A percentile compares a stretch with the other conserved stretches of the same genome.
Conservation (phyloP, 2,329 filamentous ascomycete species). For the Alternaria ventricosa region DNA sequence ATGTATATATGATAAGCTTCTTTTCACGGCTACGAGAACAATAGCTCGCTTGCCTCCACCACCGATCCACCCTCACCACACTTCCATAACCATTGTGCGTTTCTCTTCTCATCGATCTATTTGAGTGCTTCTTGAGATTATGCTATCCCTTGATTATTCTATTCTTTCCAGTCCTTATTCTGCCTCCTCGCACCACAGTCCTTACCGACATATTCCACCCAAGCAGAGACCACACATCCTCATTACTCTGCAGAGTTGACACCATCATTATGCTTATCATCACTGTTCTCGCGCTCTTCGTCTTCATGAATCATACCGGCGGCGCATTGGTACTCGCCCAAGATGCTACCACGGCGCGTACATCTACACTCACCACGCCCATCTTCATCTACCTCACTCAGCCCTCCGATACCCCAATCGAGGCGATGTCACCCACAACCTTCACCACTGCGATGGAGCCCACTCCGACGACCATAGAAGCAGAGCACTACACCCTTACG, state of each 20-base stretch:
- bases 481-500: neutral
- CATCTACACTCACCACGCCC: neutral
- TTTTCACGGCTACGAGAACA: slow-evolving; percentile 7
- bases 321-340: neutral
- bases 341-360: neutral
- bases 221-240: neutral
- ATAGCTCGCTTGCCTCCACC: slow-evolving; percentile 11
- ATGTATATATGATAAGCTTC: slow-evolving; percentile 19
- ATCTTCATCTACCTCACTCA: neutral
- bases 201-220: neutral
- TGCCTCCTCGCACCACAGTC: neutral
- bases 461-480: neutral
- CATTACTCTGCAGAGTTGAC: neutral
- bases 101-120: neutral
- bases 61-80: neutral
- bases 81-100: neutral
- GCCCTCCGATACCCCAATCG: neutral
- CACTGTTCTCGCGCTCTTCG: neutral
- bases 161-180: neutral
- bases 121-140: neutral
- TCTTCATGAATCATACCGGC: neutral
- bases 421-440: neutral
- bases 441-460: neutral
- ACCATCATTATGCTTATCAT: neutral
- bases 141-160: neutral